Evolutionary conservation across 805 yeast species (phyloP).

Genomic region (Saccharomycopsis babjevae): DNA sequence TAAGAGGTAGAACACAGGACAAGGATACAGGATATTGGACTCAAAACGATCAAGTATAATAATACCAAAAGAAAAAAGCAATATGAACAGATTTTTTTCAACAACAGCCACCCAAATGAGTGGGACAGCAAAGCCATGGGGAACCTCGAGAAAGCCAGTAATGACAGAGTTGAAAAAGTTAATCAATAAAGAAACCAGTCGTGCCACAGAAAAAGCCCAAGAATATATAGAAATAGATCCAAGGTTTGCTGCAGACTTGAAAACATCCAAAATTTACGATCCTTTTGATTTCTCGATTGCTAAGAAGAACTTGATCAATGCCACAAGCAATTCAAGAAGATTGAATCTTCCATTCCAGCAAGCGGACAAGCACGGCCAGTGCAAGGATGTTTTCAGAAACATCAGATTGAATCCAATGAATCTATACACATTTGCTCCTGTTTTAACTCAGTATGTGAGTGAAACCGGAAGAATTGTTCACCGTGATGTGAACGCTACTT

Average conservation of each 20-base stretch:
- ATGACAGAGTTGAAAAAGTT: neutral
- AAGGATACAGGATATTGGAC: too few relatives aligned
- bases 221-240: neutral
- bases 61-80: neutral
- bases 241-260: neutral
- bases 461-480: constrained; percentile 71
- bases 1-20: too few relatives aligned
- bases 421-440: constrained; percentile 61
- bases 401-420: constrained; percentile 57
- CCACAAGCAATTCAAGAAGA: neutral
- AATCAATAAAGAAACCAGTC: neutral
- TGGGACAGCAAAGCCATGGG: neutral
- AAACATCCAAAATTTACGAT: constrained; percentile 45
- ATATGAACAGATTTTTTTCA: neutral
- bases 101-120: neutral
- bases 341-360: constrained; percentile 14
- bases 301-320: constrained; percentile 33
- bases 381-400: constrained; percentile 28
- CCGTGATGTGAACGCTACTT: constrained; percentile 53
- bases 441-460: constrained; percentile 54
- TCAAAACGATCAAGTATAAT: neutral
- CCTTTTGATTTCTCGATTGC: constrained; percentile 73
- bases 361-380: neutral
- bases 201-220: neutral
- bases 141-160: neutral